Evolutionary conservation across 331 rosid genomes (phyloP), one percentile per base, ranked within the genome.

Genomic region (Cucumis variabilis): DNA sequence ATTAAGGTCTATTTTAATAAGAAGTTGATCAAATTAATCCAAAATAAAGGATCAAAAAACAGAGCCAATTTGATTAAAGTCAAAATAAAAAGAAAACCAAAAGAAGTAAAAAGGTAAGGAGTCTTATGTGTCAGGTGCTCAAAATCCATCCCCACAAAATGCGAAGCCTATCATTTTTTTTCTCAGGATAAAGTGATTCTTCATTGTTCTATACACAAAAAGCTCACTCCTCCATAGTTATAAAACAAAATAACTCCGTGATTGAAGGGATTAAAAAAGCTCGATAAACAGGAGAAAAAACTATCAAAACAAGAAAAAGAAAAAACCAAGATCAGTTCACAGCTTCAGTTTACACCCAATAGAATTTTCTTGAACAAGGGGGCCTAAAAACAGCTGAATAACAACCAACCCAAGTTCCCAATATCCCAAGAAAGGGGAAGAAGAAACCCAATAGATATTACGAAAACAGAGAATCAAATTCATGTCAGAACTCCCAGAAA

Each of bases 21-120:
- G n/a, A n/a, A n/a, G n/a, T n/a, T n/a, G n/a, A 83, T 83, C 51
- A 60, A 14, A 13, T 60, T 15, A 65, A 21, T 41, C 86, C 24
- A 83, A 58, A n/a, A 41, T 9, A 83, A 83, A 24, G n/a, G 60
- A 65, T 13, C 74, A 41, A 65, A 46, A 46, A 65, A 14, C 60
- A 5, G 13, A 1, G 77, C 86, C 65, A 92, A 85, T 90, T 87
- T 87, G 92, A 77, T 80, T 77, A 83, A 46, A 75, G 87, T 85
- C 89, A 87, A n/a, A 86, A 69, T 63, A 41, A 30, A 82, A 62
- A 82, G 69, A 58, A 81, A 81, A 81, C 46, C 70, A 60, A 82
- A 82, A 82, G 73, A 62, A 62, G 55, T 33, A 46, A 63, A n/a
- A 62, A 62, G 86, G 86, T 62, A 30, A 83, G 86, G 86, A 65